A percentile compares a stretch with the other conserved stretches of the same genome.
Conservation (phyloP, 352 stramenopile genomes). For the Globisporangium solare region DNA sequence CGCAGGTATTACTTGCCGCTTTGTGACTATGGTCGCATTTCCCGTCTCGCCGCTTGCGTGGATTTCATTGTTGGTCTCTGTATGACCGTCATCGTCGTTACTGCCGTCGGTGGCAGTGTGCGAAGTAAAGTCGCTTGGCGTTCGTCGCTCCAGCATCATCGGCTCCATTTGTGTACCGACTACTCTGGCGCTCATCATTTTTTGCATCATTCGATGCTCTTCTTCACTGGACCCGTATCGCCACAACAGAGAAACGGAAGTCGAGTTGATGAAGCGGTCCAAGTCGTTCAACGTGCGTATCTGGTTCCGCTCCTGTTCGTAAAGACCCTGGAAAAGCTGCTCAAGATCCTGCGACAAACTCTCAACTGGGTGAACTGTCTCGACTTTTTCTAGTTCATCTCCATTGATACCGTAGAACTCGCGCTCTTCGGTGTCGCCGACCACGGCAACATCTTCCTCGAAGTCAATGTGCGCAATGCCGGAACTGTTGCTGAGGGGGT, state of each 20-base stretch:
- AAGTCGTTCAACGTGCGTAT: constrained; percentile 44
- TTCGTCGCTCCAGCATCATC: constrained; percentile 10
- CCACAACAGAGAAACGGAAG: constrained; percentile 59
- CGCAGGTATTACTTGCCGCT: constrained; percentile 36
- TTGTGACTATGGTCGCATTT: constrained; percentile 28
- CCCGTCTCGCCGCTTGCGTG: constrained; percentile 17
- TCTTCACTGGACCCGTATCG: constrained; percentile 51
- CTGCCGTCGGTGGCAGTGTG: constrained; percentile 11
- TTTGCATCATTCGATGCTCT: constrained; percentile 44
- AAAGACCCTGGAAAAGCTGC: constrained; percentile 43
- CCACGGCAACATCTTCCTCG: constrained; percentile 27
- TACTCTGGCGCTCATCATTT: constrained; percentile 42
- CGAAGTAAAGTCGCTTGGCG: constrained; percentile 16
- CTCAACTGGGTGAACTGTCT: constrained; percentile 46
- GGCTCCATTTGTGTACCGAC: constrained; percentile 37
- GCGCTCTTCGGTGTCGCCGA: constrained; percentile 36
- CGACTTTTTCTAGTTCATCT: constrained; percentile 32
- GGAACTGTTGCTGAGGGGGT: not conserved
- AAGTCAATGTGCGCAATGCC: constrained; percentile 14
- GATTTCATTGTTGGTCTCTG: not conserved
- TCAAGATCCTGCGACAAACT: constrained; percentile 54
- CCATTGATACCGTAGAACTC: constrained; percentile 38
- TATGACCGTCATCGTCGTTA: constrained; percentile 11
- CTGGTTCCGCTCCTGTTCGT: constrained; percentile 33
- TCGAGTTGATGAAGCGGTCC: constrained; percentile 70